Evolutionary conservation across 108 stramenopile genomes (phyloP).

Genomic region (Nitzschia inconspicua): DNA sequence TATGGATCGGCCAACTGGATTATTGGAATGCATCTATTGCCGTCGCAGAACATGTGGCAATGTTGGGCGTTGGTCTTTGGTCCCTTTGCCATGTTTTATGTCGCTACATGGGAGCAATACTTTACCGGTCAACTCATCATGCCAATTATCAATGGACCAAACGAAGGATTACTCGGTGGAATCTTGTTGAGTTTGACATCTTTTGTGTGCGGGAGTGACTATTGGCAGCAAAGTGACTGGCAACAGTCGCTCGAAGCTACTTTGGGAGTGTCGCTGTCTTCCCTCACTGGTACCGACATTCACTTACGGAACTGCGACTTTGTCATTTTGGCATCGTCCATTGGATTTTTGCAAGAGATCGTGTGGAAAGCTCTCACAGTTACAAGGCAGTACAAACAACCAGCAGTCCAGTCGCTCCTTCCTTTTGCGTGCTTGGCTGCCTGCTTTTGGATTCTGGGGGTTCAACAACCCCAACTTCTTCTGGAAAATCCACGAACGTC

Average conservation of each 20-base stretch:
- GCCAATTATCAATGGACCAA: constrained; percentile 84
- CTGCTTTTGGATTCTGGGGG: constrained; percentile 40
- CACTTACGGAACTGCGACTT: constrained; percentile 56
- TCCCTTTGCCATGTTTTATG: constrained; percentile 69
- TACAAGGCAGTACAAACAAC: constrained; percentile 32
- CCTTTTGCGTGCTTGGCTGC: constrained; percentile 45
- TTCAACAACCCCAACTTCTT: constrained; percentile 34
- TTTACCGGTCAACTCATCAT: constrained; percentile 74
- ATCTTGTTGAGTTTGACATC: constrained; percentile 59
- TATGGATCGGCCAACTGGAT: constrained; percentile 84
- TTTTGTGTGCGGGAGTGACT: constrained; percentile 39
- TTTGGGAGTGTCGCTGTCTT: not conserved
- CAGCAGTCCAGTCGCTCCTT: constrained; percentile 21
- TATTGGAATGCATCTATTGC: constrained; percentile 51
- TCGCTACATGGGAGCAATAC: constrained; percentile 88
- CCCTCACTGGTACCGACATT: constrained; percentile 8
- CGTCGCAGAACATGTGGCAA: constrained; percentile 31
- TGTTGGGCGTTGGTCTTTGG: constrained; percentile 48
- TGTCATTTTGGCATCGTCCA: constrained; percentile 28
- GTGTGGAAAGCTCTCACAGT: constrained; percentile 41
- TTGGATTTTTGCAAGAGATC: constrained; percentile 58
- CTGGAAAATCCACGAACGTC: constrained; percentile 51
- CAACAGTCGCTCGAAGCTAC: constrained; percentile 30
- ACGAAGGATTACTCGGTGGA: constrained; percentile 69
- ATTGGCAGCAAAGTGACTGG: constrained; percentile 61